Evolutionary conservation across 805 yeast species (phyloP).

Genomic region (Pichia heedii): DNA sequence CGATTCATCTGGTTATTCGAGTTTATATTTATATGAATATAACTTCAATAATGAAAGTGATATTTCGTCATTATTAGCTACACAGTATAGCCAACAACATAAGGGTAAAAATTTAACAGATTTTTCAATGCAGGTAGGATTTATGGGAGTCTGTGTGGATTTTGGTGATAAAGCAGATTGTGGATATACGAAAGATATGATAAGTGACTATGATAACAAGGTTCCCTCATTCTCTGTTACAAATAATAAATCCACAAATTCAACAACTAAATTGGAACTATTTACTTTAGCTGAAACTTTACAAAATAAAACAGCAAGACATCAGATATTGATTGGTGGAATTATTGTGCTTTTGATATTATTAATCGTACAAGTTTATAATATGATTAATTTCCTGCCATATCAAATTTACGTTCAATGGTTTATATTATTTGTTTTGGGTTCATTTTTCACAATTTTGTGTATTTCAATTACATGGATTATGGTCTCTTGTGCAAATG

Average conservation of each 20-base stretch:
- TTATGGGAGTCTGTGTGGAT: slow-evolving; percentile 10
- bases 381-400: slow-evolving; percentile 8
- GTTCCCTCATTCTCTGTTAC: slow-evolving; percentile 13
- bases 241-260: slow-evolving; percentile 2
- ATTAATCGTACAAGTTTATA: slow-evolving; percentile 8
- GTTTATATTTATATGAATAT: slow-evolving; percentile 9
- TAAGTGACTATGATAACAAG: slow-evolving; percentile 1
- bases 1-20: slow-evolving; percentile 8
- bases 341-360: slow-evolving; percentile 5
- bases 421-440: not conserved
- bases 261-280: slow-evolving; percentile 6
- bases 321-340: slow-evolving; percentile 10
- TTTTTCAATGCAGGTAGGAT: slow-evolving; percentile 10
- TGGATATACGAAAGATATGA: slow-evolving; percentile 11
- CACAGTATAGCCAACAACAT: slow-evolving; percentile 9
- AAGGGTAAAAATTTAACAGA: slow-evolving; percentile 7
- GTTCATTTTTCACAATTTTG: slow-evolving; percentile 2
- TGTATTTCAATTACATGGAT: slow-evolving; percentile 10
- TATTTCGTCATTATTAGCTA: slow-evolving; percentile 6
- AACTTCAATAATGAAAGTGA: slow-evolving; percentile 7
- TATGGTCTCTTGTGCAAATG: slow-evolving; percentile 5
- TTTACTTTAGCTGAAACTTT: slow-evolving; percentile 8
- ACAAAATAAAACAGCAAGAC: slow-evolving; percentile 9
- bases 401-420: slow-evolving; percentile 6
- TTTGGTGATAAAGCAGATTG: slow-evolving; percentile 9